Evolutionary conservation across 306 rosid genomes (phyloP).

Genomic region (Lathyrus tuberosus): DNA sequence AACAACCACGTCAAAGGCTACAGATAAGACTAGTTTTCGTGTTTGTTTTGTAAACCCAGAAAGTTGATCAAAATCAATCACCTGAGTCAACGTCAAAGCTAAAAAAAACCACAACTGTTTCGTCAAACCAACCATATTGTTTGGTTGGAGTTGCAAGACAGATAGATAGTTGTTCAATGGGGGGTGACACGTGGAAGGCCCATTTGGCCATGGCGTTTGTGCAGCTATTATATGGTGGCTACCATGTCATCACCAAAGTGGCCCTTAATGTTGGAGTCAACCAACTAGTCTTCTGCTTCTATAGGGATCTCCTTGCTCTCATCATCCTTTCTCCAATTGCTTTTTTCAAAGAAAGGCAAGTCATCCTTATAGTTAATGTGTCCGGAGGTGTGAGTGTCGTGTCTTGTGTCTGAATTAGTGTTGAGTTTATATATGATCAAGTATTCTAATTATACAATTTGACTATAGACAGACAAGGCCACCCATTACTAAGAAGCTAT

Average conservation of each 20-base stretch:
- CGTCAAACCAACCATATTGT: too few relatives aligned
- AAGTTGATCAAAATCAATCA: constrained; percentile 6
- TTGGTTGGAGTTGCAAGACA: neutral
- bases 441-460: constrained; percentile 30
- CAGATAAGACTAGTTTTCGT: neutral
- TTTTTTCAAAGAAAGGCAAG: constrained; percentile 68
- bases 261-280: constrained; percentile 89
- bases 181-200: constrained; percentile 59
- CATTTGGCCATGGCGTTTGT: constrained; percentile 69
- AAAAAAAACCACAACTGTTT: neutral
- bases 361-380: neutral
- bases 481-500: constrained; percentile 66
- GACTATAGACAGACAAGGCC: constrained; percentile 64
- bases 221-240: constrained; percentile 75
- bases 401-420: too few relatives aligned
- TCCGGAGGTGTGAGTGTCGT: too few relatives aligned
- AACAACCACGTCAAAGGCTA: neutral
- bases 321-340: constrained; percentile 70
- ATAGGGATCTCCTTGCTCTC: constrained; percentile 70
- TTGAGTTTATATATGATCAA: neutral
- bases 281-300: constrained; percentile 83
- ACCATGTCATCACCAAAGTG: constrained; percentile 89
- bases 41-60: neutral
- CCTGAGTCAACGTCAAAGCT: neutral
- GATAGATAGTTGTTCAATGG: neutral